Base-by-base conservation (phyloP, 805 yeast species). In the Candida michaelii region DNA sequence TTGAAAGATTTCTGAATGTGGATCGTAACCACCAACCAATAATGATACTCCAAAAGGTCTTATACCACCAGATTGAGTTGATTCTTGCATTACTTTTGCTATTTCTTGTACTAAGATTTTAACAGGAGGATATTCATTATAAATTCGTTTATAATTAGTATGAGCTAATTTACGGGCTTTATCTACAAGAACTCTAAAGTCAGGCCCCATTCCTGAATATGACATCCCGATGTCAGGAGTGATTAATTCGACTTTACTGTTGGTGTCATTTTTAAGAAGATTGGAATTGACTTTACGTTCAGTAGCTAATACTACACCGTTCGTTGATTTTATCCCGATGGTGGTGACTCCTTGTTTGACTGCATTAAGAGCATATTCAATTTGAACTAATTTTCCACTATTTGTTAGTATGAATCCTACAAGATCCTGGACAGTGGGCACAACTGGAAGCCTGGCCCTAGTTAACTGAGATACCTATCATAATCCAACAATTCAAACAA, bases 151-250 rank as follows among this genome's bases (percentile, higher is more conserved):
- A 68, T 93, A 93, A 58, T 85, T 79, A 16, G 97, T 83, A 63
- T 93, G 98, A 33, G 97, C 87, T 46, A 86, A 82, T 65, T 89
- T 90, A 56, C 99, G 81, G 9, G 98, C 89, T 63, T 85, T 85
- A 68, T 93, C 98, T 39, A 90, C 89, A 25, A 93, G 76, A 12
- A 93, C 96, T 51, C 99, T 78, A 71, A 86, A 93, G 64, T 93
- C 99, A 16, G 99, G 99, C 18, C 98, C 98, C 98, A 93, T 90
- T 14, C 99, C 99, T 5, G 96, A 77, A 66, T 93, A 93, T 3
- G 95, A 90, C 77, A 93, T 89, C 44, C 97, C 99, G 54, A 91
- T 86, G 61, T 93, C 89, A 27, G 99, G 98, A 4, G 99, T 89
- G 56, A 93, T 79, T 47, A 79, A 66, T 37, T 87, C 84, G 29